A percentile compares a stretch with the other conserved stretches of the same genome.
These are phyloP conservation scores for Scorias spongiosa DNA, from an alignment of 2,329 filamentous ascomycete species.

Conservation along the genomic window DNA sequence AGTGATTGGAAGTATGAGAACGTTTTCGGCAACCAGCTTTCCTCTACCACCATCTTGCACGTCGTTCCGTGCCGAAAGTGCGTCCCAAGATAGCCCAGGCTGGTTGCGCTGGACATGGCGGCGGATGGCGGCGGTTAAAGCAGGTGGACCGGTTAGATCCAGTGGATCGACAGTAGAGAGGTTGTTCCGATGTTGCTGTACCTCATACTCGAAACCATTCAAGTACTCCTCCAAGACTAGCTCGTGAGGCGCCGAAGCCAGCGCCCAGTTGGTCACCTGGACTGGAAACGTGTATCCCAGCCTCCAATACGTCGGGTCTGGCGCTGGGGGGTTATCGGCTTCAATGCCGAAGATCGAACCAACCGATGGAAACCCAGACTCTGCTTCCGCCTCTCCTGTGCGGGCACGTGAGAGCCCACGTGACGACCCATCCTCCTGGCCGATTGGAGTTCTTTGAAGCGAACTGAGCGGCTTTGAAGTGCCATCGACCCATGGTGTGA, in stretches of 20 bases:
- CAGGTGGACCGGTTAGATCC: slow-evolving; percentile 4
- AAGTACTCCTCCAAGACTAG: not conserved
- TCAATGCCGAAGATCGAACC: slow-evolving; percentile 3
- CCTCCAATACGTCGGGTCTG: slow-evolving; percentile 3
- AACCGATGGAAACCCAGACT: not conserved
- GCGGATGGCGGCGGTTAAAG: slow-evolving; percentile 1
- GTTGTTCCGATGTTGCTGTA: not conserved
- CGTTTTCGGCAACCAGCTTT: slow-evolving; percentile 1
- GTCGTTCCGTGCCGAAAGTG: not conserved
- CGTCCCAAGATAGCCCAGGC: slow-evolving; percentile 1
- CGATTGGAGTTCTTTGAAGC: not conserved
- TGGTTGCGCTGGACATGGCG: slow-evolving; percentile 1
- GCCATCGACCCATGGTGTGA: not conserved
- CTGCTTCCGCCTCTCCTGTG: not conserved
- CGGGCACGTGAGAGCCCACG: no score
- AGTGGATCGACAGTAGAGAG: slow-evolving; percentile 2
- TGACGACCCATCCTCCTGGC: not conserved
- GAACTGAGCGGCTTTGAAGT: not conserved
- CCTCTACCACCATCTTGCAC: not conserved
- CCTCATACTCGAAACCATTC: not conserved
- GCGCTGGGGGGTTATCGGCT: slow-evolving; percentile 2
- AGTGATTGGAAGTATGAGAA: slow-evolving; percentile 3
- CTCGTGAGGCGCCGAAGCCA: slow-evolving; percentile 3
- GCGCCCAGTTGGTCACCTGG: slow-evolving; percentile 3
- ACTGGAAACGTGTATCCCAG: slow-evolving; percentile 4